Conservation (phyloP, 345 rosid species). For the Camelina hispida region DNA sequence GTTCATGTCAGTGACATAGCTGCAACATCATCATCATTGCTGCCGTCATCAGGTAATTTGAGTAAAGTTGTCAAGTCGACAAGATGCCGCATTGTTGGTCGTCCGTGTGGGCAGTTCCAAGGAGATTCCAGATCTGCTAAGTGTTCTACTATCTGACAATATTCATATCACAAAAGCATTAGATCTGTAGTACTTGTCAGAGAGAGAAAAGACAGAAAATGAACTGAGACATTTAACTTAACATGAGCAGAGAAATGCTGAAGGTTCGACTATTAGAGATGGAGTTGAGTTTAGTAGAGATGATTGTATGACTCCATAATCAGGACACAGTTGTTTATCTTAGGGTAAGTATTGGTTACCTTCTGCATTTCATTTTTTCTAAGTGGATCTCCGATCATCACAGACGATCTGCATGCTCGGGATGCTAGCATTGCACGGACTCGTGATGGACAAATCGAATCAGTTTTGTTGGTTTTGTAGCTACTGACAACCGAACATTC, state of each 20-base stretch:
- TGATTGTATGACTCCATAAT: not conserved
- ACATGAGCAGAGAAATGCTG: not conserved
- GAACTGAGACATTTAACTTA: not conserved
- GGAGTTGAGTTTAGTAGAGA: not conserved
- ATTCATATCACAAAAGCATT: not conserved
- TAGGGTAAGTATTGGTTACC: constrained; percentile 49
- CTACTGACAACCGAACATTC: constrained; percentile 80
- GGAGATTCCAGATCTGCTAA: constrained; percentile 86
- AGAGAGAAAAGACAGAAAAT: not conserved
- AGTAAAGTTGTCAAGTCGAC: constrained; percentile 67
- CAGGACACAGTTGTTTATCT: constrained; percentile 6
- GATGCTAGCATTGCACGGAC: constrained; percentile 94
- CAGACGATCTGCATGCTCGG: constrained; percentile 89
- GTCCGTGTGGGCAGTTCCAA: constrained; percentile 99
- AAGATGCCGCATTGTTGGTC: constrained; percentile 99
- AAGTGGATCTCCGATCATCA: constrained; percentile 90
- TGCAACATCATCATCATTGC: constrained; percentile 28
- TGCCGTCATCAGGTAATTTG: constrained; percentile 40
- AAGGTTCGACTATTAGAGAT: not conserved
- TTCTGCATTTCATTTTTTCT: constrained; percentile 85
- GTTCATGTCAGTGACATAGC: constrained; percentile 23
- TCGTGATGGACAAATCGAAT: constrained; percentile 87
- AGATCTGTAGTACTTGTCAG: not conserved
- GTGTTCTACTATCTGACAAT: constrained; percentile 73
- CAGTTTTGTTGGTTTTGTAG: constrained; percentile 71